Percentiles rank a stretch among this genome's conserved stretches.
Conservation (phyloP, 768 basidiomycete species). For the Dentipellis sp. region DNA sequence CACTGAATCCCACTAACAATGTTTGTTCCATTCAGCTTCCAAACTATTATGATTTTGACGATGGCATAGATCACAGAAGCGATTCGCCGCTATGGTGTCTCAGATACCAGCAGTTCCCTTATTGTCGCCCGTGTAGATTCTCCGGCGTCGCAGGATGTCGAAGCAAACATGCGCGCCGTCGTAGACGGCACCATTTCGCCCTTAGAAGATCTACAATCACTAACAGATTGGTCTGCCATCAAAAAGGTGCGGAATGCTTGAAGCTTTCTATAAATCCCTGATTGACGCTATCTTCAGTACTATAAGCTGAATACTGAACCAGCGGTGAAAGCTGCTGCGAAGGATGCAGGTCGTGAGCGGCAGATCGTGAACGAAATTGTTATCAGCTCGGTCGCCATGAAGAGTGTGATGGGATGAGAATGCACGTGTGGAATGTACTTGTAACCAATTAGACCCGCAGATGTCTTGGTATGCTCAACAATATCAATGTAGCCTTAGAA, state of each 20-base stretch:
- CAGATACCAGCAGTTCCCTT: conserved; percentile 51
- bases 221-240: conserved; percentile 66
- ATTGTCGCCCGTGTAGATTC: conserved; percentile 62
- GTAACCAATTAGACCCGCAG: no score
- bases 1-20: conserved; percentile 81
- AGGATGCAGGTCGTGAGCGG: conserved; percentile 27
- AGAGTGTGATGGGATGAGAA: conserved; percentile 41
- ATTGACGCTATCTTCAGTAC: conserved; percentile 44
- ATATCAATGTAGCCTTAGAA: no score
- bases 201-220: conserved; percentile 30
- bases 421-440: no score
- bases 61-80: conserved; percentile 75
- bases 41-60: not conserved
- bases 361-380: conserved; percentile 55
- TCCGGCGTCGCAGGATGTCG: conserved; percentile 30
- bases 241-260: conserved; percentile 49
- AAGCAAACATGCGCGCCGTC: conserved; percentile 43
- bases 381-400: conserved; percentile 74
- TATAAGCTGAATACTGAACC: conserved; percentile 60
- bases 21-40: conserved; percentile 28
- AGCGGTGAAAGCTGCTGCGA: conserved; percentile 26
- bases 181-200: conserved; percentile 50
- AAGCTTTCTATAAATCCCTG: conserved; percentile 16
- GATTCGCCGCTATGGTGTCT: conserved; percentile 78
- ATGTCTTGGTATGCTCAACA: no score